Evolutionary conservation across 345 rosid genomes (phyloP).

Genomic region (Gossypium arboreum): DNA sequence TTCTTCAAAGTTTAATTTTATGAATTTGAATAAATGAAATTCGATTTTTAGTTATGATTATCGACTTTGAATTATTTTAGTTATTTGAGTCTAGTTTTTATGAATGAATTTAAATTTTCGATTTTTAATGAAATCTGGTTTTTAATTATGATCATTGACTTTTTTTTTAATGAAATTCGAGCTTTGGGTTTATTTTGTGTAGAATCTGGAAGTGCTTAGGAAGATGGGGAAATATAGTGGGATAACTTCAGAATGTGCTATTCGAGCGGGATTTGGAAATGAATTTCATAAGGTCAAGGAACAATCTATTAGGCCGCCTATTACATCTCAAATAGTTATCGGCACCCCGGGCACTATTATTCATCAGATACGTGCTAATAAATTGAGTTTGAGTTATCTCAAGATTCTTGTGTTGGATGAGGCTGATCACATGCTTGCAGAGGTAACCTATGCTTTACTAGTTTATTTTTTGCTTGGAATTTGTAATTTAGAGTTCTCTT

Average conservation of each 20-base stretch:
- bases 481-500: neutral
- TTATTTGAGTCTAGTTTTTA: too few species aligned
- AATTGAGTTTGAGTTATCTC: slow-evolving; percentile 42
- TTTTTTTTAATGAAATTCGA: neutral
- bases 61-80: too few species aligned
- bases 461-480: neutral
- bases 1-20: too few species aligned
- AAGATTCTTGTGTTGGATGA: slow-evolving; percentile 93
- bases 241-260: slow-evolving; percentile 63
- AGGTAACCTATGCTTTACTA: slow-evolving; percentile 35
- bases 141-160: neutral
- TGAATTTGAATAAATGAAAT: too few species aligned
- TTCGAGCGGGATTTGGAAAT: slow-evolving; percentile 39
- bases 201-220: slow-evolving; percentile 86
- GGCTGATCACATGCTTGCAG: slow-evolving; percentile 93
- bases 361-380: slow-evolving; percentile 60
- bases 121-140: neutral
- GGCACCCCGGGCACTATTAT: slow-evolving; percentile 94
- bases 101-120: neutral
- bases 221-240: slow-evolving; percentile 92
- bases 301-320: slow-evolving; percentile 31
- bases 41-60: too few species aligned
- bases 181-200: slow-evolving; percentile 2
- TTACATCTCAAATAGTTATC: slow-evolving; percentile 74
- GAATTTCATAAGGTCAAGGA: slow-evolving; percentile 16